These are phyloP conservation scores for Laetiporus sulphureus DNA, from an alignment of 1,284 basidiomycete species.

Conservation along the genomic window DNA sequence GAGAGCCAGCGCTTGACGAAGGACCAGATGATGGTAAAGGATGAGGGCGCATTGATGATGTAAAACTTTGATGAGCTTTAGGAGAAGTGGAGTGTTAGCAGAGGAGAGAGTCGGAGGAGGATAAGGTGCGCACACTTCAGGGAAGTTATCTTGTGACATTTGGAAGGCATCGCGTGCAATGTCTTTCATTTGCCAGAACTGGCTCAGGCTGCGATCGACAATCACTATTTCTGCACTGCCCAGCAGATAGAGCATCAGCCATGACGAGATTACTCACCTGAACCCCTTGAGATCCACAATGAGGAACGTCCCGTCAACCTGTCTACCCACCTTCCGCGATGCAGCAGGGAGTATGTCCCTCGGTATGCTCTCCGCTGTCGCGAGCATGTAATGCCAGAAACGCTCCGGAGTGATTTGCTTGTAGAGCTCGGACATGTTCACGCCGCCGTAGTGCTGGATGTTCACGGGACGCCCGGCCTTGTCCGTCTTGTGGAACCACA, in stretches of 20 bases:
- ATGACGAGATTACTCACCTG: too few species aligned
- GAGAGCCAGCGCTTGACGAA: slow-evolving; percentile 64
- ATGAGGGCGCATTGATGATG: slow-evolving; percentile 63
- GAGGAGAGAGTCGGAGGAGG: neutral
- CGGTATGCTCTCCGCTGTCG: slow-evolving; percentile 54
- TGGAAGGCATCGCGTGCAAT: slow-evolving; percentile 57
- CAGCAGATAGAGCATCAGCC: neutral
- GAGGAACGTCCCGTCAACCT: slow-evolving; percentile 46
- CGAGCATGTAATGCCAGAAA: slow-evolving; percentile 57
- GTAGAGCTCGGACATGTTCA: slow-evolving; percentile 56
- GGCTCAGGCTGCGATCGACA: slow-evolving; percentile 33
- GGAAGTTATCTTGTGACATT: slow-evolving; percentile 69
- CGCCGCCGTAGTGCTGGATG: slow-evolving; percentile 53
- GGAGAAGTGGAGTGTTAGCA: neutral
- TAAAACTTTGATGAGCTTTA: slow-evolving; percentile 59
- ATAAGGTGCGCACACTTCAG: slow-evolving; percentile 50
- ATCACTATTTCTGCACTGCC: neutral
- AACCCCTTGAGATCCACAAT: slow-evolving; percentile 66
- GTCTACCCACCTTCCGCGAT: slow-evolving; percentile 41
- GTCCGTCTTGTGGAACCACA: slow-evolving; percentile 72
- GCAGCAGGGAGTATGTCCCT: slow-evolving; percentile 63
- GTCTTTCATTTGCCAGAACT: slow-evolving; percentile 71
- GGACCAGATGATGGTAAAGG: slow-evolving; percentile 66
- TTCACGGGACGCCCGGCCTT: slow-evolving; percentile 68
- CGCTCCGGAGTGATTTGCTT: slow-evolving; percentile 52